Evolutionary conservation across 1,284 basidiomycete species (phyloP).

Genomic region (Porogramme epimiltina): DNA sequence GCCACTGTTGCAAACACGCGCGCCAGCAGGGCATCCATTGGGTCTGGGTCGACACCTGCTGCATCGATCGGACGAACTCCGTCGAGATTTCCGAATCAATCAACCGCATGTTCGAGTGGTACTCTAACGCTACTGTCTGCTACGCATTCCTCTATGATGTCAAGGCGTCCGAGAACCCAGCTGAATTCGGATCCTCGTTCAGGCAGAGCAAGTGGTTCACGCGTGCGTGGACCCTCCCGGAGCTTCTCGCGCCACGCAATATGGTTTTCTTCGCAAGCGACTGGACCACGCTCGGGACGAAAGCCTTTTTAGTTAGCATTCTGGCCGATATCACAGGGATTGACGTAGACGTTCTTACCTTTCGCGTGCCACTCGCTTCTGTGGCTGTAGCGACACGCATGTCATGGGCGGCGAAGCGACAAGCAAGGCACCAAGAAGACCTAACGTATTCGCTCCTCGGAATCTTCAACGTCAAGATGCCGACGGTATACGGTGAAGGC

Average conservation of each 20-base stretch:
- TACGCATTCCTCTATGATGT: slow-evolving; percentile 3
- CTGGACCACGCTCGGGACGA: background rate
- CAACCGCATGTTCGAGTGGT: slow-evolving; percentile 1
- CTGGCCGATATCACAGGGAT: background rate
- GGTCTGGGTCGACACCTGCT: background rate
- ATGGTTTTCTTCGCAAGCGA: background rate
- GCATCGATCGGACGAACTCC: background rate
- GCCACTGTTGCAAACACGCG: background rate
- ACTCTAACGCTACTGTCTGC: background rate
- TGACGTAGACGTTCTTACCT: background rate
- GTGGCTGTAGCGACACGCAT: slow-evolving; percentile 1
- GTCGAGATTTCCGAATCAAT: slow-evolving; percentile 2
- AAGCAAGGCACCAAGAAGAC: background rate
- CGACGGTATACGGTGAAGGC: slow-evolving; percentile 2
- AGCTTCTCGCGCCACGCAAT: background rate
- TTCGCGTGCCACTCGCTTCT: background rate
- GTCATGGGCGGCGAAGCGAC: slow-evolving; percentile 1
- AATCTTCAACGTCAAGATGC: slow-evolving; percentile 3
- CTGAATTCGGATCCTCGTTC: background rate
- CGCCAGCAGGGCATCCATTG: background rate
- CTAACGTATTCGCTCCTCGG: slow-evolving; percentile 2
- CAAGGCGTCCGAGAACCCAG: background rate
- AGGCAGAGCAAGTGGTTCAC: background rate
- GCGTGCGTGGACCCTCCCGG: background rate
- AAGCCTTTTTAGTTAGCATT: background rate